Base-by-base conservation (phyloP, 2,329 filamentous ascomycete species). In the Sporothrix globosa region DNA sequence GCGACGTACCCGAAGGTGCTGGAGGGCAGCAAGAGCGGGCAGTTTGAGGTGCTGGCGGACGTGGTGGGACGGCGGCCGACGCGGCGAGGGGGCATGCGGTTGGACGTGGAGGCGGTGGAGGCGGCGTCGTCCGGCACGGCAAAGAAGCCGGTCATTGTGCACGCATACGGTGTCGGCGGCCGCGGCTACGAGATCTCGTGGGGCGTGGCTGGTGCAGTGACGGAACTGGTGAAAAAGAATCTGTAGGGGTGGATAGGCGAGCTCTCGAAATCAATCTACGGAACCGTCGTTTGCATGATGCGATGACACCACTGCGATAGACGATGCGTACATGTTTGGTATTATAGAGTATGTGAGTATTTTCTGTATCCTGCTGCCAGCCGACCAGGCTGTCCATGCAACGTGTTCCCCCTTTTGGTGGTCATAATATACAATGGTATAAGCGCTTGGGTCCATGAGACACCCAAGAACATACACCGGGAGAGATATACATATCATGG, bases 171-270 rank as follows among this genome's bases (percentile, higher is more conserved):
- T 0, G 82, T 86, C 24, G 87, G 86, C 3, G 87, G 87, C 3
- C 81, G 87, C n/a, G 87, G 87, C 0, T 89, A 83, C 74, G 87
- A 90, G 77, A 73, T 89, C 9, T 88, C 86, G 19, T 87, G 86
- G 85, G 87, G 87, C 0, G 82, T 89, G 6, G 87, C 86, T 0
- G 81, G 81, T 61, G 83, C 83, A 67, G 84, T 87, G 11, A 77
- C 79, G 2, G 75, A 75, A 24, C 74, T 86, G 73, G 79, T 85
- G 17, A 71, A 56, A 48, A 52, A 21, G 39, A 46, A 61, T 27
- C 52, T 73, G 63, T 44, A 27, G n/a, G 41, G 5, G 30, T 50
- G 27, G 39, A 34, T 19, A 21, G 17, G 53, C 13, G 41, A 2
- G 41, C 9, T 44, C 7, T 44, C 7, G 41, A 27, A 27, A 4